Conservation (phyloP, 306 rosid genomes). For the Rosa multiflora region DNA sequence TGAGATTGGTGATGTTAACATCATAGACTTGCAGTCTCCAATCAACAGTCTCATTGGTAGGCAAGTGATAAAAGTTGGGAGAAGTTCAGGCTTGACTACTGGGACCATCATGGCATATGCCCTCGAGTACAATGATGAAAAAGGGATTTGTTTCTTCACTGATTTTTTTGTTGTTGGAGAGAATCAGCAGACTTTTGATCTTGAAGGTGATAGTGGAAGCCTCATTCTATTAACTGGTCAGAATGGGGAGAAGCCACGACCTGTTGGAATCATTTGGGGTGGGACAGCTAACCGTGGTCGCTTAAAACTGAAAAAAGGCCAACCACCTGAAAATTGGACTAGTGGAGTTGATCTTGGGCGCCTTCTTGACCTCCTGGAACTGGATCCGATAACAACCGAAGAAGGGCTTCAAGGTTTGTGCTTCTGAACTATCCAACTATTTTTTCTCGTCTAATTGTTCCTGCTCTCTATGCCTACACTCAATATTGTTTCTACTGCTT, state of each 20-base stretch:
- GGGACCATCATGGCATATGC: slow-evolving; percentile 98
- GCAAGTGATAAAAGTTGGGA: slow-evolving; percentile 92
- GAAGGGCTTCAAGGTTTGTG: slow-evolving; percentile 82
- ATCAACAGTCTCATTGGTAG: slow-evolving; percentile 88
- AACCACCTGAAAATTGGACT: slow-evolving; percentile 97
- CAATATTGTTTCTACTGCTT: neutral
- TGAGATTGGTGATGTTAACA: slow-evolving; percentile 81
- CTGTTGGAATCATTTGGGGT: slow-evolving; percentile 99
- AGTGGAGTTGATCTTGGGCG: slow-evolving; percentile 99
- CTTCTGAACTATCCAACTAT: slow-evolving; percentile 31
- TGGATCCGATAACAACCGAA: slow-evolving; percentile 80
- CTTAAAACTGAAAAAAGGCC: slow-evolving; percentile 83
- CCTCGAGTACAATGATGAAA: slow-evolving; percentile 93
- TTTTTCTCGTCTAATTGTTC: neutral
- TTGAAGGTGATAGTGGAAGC: slow-evolving; percentile 99
- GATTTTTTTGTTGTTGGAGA: slow-evolving; percentile 99
- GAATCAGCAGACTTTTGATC: slow-evolving; percentile 96
- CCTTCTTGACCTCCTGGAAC: slow-evolving; percentile 91
- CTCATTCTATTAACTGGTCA: slow-evolving; percentile 85
- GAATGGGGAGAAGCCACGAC: slow-evolving; percentile 74
- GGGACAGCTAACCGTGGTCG: slow-evolving; percentile 99
- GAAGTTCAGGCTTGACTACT: slow-evolving; percentile 94
- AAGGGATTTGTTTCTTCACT: slow-evolving; percentile 96
- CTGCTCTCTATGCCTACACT: neutral
- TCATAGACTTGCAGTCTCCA: slow-evolving; percentile 90